Conservation (phyloP, 2,329 filamentous ascomycete genomes). For the Rachicladosporium sp. region DNA sequence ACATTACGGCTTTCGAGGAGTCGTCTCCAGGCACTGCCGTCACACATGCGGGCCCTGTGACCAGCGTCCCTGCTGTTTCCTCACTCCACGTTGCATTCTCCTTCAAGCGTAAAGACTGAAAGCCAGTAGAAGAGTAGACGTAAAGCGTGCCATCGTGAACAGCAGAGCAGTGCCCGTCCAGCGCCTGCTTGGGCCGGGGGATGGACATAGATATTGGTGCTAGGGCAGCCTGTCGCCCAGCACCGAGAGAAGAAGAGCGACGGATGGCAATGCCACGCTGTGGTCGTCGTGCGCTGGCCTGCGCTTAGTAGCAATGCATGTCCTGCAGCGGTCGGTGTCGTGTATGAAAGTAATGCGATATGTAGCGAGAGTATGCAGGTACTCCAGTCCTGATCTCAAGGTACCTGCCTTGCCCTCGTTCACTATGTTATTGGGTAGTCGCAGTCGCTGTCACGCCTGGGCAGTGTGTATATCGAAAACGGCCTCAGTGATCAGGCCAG, state of each 20-base stretch:
- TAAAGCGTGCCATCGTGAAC: slow-evolving; percentile 75
- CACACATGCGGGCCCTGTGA: slow-evolving; percentile 68
- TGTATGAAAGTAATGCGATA: too few relatives aligned
- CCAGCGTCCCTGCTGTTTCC: slow-evolving; percentile 52
- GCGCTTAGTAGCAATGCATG: too few relatives aligned
- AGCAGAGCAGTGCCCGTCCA: slow-evolving; percentile 70
- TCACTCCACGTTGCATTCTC: slow-evolving; percentile 60
- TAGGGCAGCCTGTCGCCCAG: slow-evolving; percentile 6
- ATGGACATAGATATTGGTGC: slow-evolving; percentile 46
- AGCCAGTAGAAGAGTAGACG: slow-evolving; percentile 61
- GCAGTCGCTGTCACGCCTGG: too few relatives aligned
- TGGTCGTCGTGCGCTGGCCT: too few relatives aligned
- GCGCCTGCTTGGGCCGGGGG: slow-evolving; percentile 54
- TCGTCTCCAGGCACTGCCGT: slow-evolving; percentile 50
- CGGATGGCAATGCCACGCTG: too few relatives aligned
- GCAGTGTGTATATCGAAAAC: too few relatives aligned
- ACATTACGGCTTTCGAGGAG: slow-evolving; percentile 51
- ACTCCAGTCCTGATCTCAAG: too few relatives aligned
- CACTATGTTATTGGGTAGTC: too few relatives aligned
- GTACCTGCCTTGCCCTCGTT: too few relatives aligned
- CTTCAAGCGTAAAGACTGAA: slow-evolving; percentile 59
- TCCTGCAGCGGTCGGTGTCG: too few relatives aligned
- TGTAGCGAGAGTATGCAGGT: too few relatives aligned
- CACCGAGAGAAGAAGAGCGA: slow-evolving; percentile 1
- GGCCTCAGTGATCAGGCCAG: too few relatives aligned